Evolutionary conservation across 2,329 filamentous ascomycete species (phyloP).

Genomic region (Magnaporthiopsis poae): DNA sequence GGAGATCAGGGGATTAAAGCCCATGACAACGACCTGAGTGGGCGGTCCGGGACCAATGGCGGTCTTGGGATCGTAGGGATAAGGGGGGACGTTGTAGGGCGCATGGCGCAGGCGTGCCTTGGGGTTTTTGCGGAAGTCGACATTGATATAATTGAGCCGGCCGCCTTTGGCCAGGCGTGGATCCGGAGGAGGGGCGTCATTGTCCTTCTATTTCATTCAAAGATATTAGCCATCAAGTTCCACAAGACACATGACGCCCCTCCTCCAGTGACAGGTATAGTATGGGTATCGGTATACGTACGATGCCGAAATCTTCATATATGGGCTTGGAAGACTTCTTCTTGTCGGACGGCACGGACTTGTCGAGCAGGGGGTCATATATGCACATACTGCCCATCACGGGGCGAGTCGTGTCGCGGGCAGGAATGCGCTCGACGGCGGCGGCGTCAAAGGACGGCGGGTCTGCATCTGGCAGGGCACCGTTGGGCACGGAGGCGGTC

Average conservation of each 20-base stretch:
- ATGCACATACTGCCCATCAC: slow-evolving; percentile 49
- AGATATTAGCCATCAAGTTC: slow-evolving; percentile 45
- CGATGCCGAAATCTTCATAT: slow-evolving; percentile 56
- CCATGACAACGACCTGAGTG: slow-evolving; percentile 83
- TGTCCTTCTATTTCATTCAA: slow-evolving; percentile 50
- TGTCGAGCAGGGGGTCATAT: slow-evolving; percentile 51
- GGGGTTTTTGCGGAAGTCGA: slow-evolving; percentile 53
- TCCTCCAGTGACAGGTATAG: slow-evolving; percentile 29
- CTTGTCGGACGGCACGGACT: slow-evolving; percentile 28
- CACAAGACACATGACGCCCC: slow-evolving; percentile 52
- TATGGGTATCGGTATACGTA: slow-evolving; percentile 44
- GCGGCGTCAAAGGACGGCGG: slow-evolving; percentile 15
- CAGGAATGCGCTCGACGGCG: slow-evolving; percentile 35
- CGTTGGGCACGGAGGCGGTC: slow-evolving; percentile 13
- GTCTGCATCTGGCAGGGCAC: slow-evolving; percentile 17
- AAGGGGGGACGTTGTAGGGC: slow-evolving; percentile 72
- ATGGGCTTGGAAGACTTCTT: slow-evolving; percentile 46
- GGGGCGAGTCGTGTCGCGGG: slow-evolving; percentile 45
- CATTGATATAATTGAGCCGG: slow-evolving; percentile 56
- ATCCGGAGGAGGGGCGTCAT: slow-evolving; percentile 70
- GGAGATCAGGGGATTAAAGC: slow-evolving; percentile 83
- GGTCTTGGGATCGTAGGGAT: slow-evolving; percentile 69
- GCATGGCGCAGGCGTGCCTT: slow-evolving; percentile 63
- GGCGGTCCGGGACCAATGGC: slow-evolving; percentile 84
- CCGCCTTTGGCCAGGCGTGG: slow-evolving; percentile 68